Evolutionary conservation across 176 grass and related monocot species (phyloP).

Genomic region (Olyra latifolia): DNA sequence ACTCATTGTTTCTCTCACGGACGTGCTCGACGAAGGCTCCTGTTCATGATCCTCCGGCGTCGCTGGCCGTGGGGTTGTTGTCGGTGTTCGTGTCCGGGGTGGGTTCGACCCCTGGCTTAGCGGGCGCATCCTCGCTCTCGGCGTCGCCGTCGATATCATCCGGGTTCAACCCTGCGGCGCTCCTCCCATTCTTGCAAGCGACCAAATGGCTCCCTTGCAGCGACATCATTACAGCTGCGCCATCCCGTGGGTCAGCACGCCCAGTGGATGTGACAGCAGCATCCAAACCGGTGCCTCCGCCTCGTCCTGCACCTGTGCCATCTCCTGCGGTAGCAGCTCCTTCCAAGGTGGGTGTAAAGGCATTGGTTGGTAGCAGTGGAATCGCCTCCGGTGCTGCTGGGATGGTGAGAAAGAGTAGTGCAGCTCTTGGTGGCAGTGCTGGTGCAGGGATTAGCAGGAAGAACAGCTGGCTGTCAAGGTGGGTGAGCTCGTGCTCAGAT

Average conservation of each 20-base stretch:
- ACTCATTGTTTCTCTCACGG: slow-evolving; percentile 31
- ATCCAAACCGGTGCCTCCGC: background rate
- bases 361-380: background rate
- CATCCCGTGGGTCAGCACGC: slow-evolving; percentile 29
- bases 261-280: background rate
- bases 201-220: slow-evolving; percentile 90
- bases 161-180: slow-evolving; percentile 62
- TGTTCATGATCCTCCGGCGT: slow-evolving; percentile 22
- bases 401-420: slow-evolving; percentile 27
- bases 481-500: slow-evolving; percentile 82
- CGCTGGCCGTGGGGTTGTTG: slow-evolving; percentile 54
- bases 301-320: slow-evolving; percentile 31
- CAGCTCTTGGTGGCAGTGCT: slow-evolving; percentile 29
- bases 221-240: slow-evolving; percentile 40
- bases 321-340: slow-evolving; percentile 44
- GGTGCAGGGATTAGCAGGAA: slow-evolving; percentile 33
- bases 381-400: slow-evolving; percentile 23
- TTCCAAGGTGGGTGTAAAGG: slow-evolving; percentile 41
- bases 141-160: slow-evolving; percentile 61
- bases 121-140: slow-evolving; percentile 33
- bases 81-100: slow-evolving; percentile 46
- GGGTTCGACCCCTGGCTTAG: slow-evolving; percentile 33
- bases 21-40: slow-evolving; percentile 12
- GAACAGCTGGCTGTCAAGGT: slow-evolving; percentile 73
- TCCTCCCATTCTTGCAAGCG: slow-evolving; percentile 77